phyloP scores from a whole-genome alignment of 305 asterid species.

The Caryopteris hybrid region DNA sequence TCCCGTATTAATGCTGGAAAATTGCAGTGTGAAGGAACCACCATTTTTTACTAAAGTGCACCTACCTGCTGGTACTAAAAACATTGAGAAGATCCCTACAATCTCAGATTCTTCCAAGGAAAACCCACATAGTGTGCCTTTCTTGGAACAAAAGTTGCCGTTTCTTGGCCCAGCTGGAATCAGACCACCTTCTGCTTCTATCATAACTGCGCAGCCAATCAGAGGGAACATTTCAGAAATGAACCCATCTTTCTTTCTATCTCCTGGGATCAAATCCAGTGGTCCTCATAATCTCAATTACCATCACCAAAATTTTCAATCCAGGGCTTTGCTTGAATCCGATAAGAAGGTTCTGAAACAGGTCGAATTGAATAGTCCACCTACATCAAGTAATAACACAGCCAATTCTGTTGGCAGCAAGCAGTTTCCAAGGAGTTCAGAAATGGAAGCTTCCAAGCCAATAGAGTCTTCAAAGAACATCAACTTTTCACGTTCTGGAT shows the following conservation, averaged over 20 bases:
- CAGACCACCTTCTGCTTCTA: slow-evolving; percentile 38
- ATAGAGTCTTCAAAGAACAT: slow-evolving; percentile 40
- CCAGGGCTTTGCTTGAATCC: slow-evolving; percentile 40
- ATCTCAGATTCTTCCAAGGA: slow-evolving; percentile 29
- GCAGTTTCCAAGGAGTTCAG: slow-evolving; percentile 36
- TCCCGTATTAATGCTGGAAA: slow-evolving; percentile 63
- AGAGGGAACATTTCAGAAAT: slow-evolving; percentile 45
- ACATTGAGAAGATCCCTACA: slow-evolving; percentile 29
- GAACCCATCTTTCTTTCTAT: slow-evolving; percentile 44
- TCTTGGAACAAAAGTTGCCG: slow-evolving; percentile 35
- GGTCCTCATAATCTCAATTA: slow-evolving; percentile 33
- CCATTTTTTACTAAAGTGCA: slow-evolving; percentile 48
- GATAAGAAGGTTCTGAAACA: slow-evolving; percentile 48
- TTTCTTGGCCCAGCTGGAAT: slow-evolving; percentile 42
- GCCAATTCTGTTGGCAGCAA: slow-evolving; percentile 34
- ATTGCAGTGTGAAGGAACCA: slow-evolving; percentile 57
- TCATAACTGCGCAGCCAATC: slow-evolving; percentile 31
- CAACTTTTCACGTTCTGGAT: slow-evolving; percentile 40
- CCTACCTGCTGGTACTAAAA: slow-evolving; percentile 29
- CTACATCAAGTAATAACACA: slow-evolving; percentile 33
- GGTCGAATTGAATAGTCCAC: slow-evolving; percentile 52
- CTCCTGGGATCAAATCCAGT: slow-evolving; percentile 40
- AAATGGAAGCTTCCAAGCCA: slow-evolving; percentile 40
- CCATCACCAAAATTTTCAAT: slow-evolving; percentile 46
- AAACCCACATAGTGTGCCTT: slow-evolving; percentile 26